Evolutionary conservation across 306 rosid species (phyloP).

Genomic region (Luffa aegyptiaca): DNA sequence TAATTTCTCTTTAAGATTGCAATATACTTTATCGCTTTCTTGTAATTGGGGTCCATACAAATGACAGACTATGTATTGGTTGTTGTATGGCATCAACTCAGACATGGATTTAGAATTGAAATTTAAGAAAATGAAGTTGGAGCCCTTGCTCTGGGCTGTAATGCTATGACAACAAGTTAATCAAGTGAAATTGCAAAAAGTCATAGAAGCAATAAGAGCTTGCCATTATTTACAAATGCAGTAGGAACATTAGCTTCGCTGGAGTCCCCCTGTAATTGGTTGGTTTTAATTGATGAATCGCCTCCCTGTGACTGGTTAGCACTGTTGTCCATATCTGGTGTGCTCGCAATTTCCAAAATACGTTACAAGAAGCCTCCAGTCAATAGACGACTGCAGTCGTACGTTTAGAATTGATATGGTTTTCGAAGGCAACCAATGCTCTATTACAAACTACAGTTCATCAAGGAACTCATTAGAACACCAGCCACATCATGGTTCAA

Average conservation of each 20-base stretch:
- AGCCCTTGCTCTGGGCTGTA: not conserved
- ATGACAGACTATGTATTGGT: not conserved
- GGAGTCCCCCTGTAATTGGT: not conserved
- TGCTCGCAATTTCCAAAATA: not conserved
- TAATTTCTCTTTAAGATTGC: not conserved
- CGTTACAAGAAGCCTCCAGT: not conserved
- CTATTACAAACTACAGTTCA: not conserved
- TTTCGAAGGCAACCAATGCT: not conserved
- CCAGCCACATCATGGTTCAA: not conserved
- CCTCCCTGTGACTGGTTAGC: not conserved
- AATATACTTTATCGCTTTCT: not conserved
- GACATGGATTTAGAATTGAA: not conserved
- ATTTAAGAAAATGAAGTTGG: not conserved
- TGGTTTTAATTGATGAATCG: not conserved
- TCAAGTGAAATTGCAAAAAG: not conserved
- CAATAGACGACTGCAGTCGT: not conserved
- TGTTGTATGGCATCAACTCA: not conserved
- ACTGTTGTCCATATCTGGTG: not conserved
- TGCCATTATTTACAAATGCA: conserved; percentile 7
- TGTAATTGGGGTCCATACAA: not conserved
- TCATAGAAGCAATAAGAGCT: not conserved
- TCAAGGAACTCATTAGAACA: not conserved
- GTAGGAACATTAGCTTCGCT: not conserved
- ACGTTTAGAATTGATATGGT: not conserved
- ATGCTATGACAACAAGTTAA: not conserved